These are phyloP conservation scores for Mycena chlorophos DNA, from an alignment of 768 basidiomycete genomes.

Conservation along the genomic window DNA sequence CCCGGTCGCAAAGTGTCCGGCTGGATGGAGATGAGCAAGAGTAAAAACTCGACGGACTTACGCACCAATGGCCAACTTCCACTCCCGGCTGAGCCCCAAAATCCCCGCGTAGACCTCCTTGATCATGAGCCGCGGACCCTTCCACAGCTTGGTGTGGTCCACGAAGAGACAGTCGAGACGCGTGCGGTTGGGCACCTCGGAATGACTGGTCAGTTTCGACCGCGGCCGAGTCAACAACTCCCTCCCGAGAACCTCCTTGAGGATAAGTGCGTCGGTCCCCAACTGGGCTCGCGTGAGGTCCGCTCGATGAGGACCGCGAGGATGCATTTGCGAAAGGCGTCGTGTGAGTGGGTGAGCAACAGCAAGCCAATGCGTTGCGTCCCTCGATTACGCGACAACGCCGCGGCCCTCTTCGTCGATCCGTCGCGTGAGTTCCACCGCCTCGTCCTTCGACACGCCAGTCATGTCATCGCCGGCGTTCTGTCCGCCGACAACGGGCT, in stretches of 20 bases:
- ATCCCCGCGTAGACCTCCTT: constrained; percentile 83
- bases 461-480: constrained; percentile 42
- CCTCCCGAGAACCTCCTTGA: constrained; percentile 71
- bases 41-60: constrained; percentile 10
- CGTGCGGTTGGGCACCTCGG: constrained; percentile 52
- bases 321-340: constrained; percentile 87
- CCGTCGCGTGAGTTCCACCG: constrained; percentile 51
- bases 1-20: constrained; percentile 78
- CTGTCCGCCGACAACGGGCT: constrained; percentile 36
- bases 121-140: constrained; percentile 73
- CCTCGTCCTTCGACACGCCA: constrained; percentile 55
- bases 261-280: constrained; percentile 61
- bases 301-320: constrained; percentile 83
- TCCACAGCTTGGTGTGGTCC: constrained; percentile 85
- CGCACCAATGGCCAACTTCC: constrained; percentile 80
- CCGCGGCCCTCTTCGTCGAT: constrained; percentile 83
- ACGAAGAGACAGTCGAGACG: constrained; percentile 75
- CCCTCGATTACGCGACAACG: constrained; percentile 74
- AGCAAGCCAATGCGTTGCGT: constrained; percentile 59
- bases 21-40: no score
- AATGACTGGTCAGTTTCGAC: constrained; percentile 45
- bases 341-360: constrained; percentile 76
- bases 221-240: constrained; percentile 66
- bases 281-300: constrained; percentile 76
- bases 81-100: constrained; percentile 66